These are phyloP conservation scores for Fraxinus anomala DNA, from an alignment of 257 asterid genomes.

Conservation along the genomic window DNA sequence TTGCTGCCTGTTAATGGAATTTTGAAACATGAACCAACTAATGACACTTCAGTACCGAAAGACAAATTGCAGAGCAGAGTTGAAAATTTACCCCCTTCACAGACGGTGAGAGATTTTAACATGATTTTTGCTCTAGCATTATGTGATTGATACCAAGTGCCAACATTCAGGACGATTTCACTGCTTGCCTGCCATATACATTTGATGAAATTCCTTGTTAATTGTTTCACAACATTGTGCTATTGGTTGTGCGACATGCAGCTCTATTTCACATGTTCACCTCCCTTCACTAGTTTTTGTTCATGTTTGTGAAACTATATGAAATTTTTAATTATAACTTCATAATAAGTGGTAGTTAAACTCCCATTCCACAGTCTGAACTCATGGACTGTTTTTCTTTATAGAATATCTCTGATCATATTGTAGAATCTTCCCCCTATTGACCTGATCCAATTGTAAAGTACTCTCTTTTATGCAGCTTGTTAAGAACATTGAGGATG, in stretches of 20 bases:
- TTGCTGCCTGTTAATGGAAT: conserved; percentile 44
- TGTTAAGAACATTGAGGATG: conserved; percentile 42
- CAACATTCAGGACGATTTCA: conserved; percentile 1
- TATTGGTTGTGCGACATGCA: conserved; percentile 1
- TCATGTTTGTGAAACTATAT: conserved; percentile 8
- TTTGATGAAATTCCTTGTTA: conserved; percentile 17
- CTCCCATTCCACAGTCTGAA: neutral
- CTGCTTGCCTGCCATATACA: neutral
- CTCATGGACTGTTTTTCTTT: neutral
- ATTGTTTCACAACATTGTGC: conserved; percentile 12
- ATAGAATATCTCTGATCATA: conserved; percentile 15
- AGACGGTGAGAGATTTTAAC: conserved; percentile 37
- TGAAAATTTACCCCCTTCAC: conserved; percentile 49
- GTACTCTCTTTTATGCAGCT: conserved; percentile 36
- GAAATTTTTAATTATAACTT: neutral
- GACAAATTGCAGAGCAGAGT: conserved; percentile 49
- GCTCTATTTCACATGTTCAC: neutral
- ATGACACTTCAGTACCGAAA: conserved; percentile 26
- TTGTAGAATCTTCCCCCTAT: neutral
- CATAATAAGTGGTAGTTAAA: neutral
- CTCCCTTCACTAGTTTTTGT: neutral
- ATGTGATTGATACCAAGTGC: neutral
- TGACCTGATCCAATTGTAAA: conserved; percentile 5
- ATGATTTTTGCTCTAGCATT: conserved; percentile 6
- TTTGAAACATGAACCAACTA: conserved; percentile 44